phyloP scores from a whole-genome alignment of 768 basidiomycete genomes.

The Guyanaporus albipodus region DNA sequence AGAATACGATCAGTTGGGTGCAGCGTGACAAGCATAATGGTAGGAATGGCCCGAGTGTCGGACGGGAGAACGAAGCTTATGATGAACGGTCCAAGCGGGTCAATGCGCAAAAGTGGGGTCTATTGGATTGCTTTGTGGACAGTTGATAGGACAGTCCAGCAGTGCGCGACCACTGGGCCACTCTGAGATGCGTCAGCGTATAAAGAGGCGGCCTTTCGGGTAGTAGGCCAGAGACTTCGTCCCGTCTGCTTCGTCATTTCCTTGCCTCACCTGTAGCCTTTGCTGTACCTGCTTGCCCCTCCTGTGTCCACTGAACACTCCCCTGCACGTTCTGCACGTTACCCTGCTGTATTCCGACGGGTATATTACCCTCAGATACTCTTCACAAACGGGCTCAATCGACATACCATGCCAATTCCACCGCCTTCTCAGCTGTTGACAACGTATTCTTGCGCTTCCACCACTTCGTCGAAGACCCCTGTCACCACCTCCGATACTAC shows the following conservation, averaged over 20 bases:
- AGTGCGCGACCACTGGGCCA: neutral
- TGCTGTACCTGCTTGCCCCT: neutral
- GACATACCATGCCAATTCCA: neutral
- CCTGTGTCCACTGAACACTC: neutral
- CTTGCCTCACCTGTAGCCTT: neutral
- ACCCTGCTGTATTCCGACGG: neutral
- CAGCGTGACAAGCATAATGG: too few species aligned
- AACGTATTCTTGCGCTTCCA: neutral
- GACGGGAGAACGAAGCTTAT: too few species aligned
- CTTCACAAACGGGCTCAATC: neutral
- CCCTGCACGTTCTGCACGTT: neutral
- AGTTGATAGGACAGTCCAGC: too few species aligned
- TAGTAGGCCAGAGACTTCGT: neutral
- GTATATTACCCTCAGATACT: neutral
- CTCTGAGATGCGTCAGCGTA: neutral
- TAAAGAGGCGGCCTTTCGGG: neutral
- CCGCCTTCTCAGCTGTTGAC: neutral
- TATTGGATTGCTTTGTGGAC: too few species aligned
- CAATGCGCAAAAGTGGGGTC: too few species aligned
- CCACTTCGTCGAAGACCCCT: neutral
- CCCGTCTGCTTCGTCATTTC: neutral
- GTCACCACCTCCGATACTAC: neutral
- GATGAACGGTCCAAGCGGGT: too few species aligned
- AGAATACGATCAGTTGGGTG: too few species aligned
- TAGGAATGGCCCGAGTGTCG: too few species aligned